Percentiles rank a stretch among this genome's conserved stretches.
Conservation (phyloP, 169 alveolate species). For the Perkinsus chesapeaki region DNA sequence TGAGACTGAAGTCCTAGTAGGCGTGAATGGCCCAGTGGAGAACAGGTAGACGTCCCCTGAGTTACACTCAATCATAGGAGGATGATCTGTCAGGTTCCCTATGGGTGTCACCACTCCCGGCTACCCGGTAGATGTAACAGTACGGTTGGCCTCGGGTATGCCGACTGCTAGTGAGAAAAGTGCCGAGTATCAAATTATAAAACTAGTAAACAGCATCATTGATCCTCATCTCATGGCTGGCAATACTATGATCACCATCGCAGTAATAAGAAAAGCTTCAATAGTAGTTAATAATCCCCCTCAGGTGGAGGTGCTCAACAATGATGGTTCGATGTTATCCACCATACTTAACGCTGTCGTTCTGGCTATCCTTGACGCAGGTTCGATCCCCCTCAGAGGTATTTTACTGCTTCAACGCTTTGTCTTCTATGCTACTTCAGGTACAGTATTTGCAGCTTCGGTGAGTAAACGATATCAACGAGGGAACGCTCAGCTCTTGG, state of each 20-base stretch:
- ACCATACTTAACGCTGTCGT: not conserved
- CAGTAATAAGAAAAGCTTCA: not conserved
- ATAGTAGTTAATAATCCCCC: not conserved
- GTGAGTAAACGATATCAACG: not conserved
- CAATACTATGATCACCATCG: not conserved
- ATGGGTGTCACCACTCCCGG: not conserved
- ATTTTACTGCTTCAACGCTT: not conserved
- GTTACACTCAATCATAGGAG: not conserved
- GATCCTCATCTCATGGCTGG: not conserved
- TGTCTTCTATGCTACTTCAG: not conserved
- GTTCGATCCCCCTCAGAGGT: conserved; percentile 1
- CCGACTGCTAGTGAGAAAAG: not conserved
- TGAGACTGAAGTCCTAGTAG: not conserved
- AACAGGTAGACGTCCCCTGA: not conserved
- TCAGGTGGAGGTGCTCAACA: not conserved
- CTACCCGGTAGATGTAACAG: not conserved
- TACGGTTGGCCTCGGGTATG: not conserved
- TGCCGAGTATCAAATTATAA: not conserved
- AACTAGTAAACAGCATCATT: not conserved
- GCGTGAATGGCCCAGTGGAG: not conserved
- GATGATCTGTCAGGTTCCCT: not conserved
- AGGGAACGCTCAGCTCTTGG: not conserved
- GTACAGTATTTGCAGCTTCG: not conserved
- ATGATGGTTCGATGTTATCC: not conserved
- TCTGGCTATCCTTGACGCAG: not conserved